A percentile compares a stretch with the other conserved stretches of the same genome.
Conservation (phyloP, 306 rosid genomes). For the Potentilla sterilis region DNA sequence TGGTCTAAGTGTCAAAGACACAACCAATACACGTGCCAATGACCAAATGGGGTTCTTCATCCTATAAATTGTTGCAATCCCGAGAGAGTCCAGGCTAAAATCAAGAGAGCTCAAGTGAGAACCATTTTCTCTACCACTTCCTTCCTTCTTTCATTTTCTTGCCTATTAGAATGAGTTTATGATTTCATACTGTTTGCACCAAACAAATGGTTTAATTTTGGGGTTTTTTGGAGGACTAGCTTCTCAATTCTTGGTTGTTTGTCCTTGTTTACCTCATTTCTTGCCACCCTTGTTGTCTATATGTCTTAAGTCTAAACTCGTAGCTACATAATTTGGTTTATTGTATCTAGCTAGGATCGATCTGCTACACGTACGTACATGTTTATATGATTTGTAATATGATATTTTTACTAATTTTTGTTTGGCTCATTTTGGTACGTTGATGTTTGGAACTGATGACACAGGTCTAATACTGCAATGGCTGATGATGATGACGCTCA, state of each 20-base stretch:
- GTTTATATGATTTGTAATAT: no score
- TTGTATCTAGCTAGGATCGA: not conserved
- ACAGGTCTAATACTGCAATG: not conserved
- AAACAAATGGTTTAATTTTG: not conserved
- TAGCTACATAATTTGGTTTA: no score
- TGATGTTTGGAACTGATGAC: not conserved
- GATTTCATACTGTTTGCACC: not conserved
- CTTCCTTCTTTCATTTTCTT: not conserved
- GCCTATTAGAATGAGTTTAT: no score
- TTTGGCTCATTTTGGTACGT: not conserved
- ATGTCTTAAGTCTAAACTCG: not conserved
- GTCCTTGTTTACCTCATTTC: not conserved
- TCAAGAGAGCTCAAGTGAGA: not conserved
- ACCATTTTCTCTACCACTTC: not conserved
- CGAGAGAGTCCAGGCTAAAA: no score
- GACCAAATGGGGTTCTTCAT: no score
- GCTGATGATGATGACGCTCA: not conserved
- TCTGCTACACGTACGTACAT: no score
- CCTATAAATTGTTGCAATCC: no score
- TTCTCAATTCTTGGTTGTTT: not conserved
- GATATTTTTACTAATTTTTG: no score
- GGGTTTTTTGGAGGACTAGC: not conserved
- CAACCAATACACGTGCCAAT: no score
- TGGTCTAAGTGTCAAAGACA: no score
- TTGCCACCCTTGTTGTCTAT: not conserved